phyloP scores from a whole-genome alignment of 768 basidiomycete species.

The Suillus tomentosus region DNA sequence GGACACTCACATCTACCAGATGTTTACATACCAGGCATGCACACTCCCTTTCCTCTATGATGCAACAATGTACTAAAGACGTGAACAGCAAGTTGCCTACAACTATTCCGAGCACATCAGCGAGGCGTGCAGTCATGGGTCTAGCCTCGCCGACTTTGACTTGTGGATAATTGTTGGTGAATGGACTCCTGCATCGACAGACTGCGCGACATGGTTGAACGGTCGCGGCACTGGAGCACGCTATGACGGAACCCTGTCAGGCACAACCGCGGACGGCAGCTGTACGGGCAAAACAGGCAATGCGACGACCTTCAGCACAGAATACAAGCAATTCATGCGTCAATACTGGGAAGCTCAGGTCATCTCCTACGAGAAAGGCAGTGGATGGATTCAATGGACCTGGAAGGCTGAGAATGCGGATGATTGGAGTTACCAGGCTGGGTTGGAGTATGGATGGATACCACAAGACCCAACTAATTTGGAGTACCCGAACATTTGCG shows the following conservation, averaged over 20 bases:
- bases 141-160: slow-evolving; percentile 49
- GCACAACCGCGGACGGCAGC: slow-evolving; percentile 3
- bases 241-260: slow-evolving; percentile 58
- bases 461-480: slow-evolving; percentile 68
- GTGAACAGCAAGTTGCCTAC: slow-evolving; percentile 11
- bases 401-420: slow-evolving; percentile 79
- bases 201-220: slow-evolving; percentile 80
- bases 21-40: slow-evolving; percentile 56
- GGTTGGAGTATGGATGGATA: slow-evolving; percentile 77
- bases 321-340: slow-evolving; percentile 64
- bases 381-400: slow-evolving; percentile 78
- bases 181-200: slow-evolving; percentile 74
- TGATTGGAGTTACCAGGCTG: slow-evolving; percentile 77
- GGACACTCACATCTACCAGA: slow-evolving; percentile 71
- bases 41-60: background rate
- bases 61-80: background rate
- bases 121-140: slow-evolving; percentile 58
- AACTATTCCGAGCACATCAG: slow-evolving; percentile 18
- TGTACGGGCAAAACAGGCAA: slow-evolving; percentile 67
- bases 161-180: slow-evolving; percentile 81
- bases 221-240: slow-evolving; percentile 70
- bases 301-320: slow-evolving; percentile 54
- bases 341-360: slow-evolving; percentile 83
- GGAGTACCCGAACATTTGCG: slow-evolving; percentile 64
- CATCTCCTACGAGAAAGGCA: slow-evolving; percentile 66